phyloP scores from a whole-genome alignment of 2,329 filamentous ascomycete genomes.

The Claviceps africana region DNA sequence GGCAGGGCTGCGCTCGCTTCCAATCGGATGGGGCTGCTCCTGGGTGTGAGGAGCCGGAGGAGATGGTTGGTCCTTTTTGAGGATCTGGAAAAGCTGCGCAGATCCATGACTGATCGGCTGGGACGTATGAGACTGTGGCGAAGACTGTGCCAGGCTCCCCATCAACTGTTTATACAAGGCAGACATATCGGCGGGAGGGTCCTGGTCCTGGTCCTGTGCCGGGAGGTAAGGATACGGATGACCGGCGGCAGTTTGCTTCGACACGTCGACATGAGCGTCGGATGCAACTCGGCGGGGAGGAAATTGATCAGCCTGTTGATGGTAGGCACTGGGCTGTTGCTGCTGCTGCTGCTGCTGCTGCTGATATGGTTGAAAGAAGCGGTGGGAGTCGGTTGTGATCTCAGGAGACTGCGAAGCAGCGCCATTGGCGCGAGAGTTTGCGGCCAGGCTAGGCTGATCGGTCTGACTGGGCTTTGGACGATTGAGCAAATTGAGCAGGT shows the following conservation, averaged over 20 bases:
- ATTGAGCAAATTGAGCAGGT: slow-evolving; percentile 75
- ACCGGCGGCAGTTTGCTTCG: slow-evolving; percentile 13
- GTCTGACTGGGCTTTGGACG: slow-evolving; percentile 55
- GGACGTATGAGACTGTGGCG: slow-evolving; percentile 26
- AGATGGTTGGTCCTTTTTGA: slow-evolving; percentile 34
- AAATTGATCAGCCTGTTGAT: slow-evolving; percentile 14
- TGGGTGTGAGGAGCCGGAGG: slow-evolving; percentile 23
- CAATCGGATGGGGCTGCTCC: slow-evolving; percentile 25
- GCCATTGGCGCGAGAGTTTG: slow-evolving; percentile 28
- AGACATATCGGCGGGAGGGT: slow-evolving; percentile 22
- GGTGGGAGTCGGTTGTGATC: slow-evolving; percentile 13
- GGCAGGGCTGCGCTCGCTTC: slow-evolving; percentile 29
- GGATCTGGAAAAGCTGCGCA: slow-evolving; percentile 30
- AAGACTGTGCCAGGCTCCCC: slow-evolving; percentile 23
- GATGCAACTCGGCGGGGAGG: slow-evolving; percentile 12
- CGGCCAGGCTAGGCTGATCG: slow-evolving; percentile 30
- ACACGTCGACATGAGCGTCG: slow-evolving; percentile 14
- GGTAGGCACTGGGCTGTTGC: slow-evolving; percentile 12
- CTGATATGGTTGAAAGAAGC: slow-evolving; percentile 18
- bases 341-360: slow-evolving; percentile 14
- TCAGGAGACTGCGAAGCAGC: slow-evolving; percentile 32
- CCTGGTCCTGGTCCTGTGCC: slow-evolving; percentile 23
- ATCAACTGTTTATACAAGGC: slow-evolving; percentile 25
- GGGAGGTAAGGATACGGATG: slow-evolving; percentile 7
- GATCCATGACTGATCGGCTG: slow-evolving; percentile 17